These are phyloP conservation scores for Oryza glumipatula DNA, from an alignment of 176 grass and related monocot species.

Conservation along the genomic window DNA sequence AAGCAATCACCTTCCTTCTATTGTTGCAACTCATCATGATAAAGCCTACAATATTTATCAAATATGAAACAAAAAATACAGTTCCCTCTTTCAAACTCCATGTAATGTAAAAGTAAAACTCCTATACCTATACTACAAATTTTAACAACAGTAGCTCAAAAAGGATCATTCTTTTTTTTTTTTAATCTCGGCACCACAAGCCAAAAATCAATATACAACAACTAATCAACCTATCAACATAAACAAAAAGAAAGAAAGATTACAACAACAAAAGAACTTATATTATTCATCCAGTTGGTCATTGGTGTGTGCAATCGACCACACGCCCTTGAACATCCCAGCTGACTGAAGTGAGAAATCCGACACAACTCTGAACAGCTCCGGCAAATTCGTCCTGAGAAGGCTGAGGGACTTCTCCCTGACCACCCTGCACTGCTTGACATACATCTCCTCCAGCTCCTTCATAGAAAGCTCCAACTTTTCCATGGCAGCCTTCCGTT, in stretches of 20 bases:
- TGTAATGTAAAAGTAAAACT: not conserved
- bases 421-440: conserved; percentile 59
- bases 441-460: conserved; percentile 48
- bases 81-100: conserved; percentile 7
- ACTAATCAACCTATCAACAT: conserved; percentile 31
- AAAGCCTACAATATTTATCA: conserved; percentile 5
- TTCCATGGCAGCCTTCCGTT: conserved; percentile 51
- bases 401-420: conserved; percentile 80
- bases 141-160: not conserved
- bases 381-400: conserved; percentile 61
- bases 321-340: conserved; percentile 60
- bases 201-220: conserved; percentile 38
- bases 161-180: not conserved
- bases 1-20: not conserved
- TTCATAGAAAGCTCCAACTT: conserved; percentile 46
- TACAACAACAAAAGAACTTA: conserved; percentile 15
- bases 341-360: conserved; percentile 62
- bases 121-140: not conserved
- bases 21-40: not conserved
- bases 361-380: conserved; percentile 49
- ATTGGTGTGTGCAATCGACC: conserved; percentile 32
- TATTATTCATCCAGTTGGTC: conserved; percentile 48
- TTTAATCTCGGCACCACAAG: not conserved
- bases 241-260: not conserved
- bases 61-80: conserved; percentile 7